Base-by-base conservation (phyloP, 1,284 basidiomycete genomes). In the Apiotrichum siamense region DNA sequence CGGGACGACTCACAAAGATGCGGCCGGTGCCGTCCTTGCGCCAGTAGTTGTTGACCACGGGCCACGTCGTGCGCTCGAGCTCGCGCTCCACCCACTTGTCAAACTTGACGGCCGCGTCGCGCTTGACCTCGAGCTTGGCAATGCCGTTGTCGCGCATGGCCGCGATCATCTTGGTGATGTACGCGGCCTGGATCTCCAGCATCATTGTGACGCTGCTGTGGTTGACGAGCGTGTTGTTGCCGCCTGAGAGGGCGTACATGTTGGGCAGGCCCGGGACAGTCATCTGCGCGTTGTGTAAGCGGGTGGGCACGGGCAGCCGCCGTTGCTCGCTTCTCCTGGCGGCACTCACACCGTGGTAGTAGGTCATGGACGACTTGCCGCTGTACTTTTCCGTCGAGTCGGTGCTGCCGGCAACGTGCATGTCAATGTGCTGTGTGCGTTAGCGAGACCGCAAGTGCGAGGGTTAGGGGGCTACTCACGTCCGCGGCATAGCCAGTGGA, bases 211-310 rank as follows among this genome's bases (percentile, higher is more conserved):
- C 50, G 32, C 47, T 46, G 27, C 40, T 44, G 55, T 57, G 55
- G 49, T 57, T 57, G 44, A 57, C 53, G 21, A 62, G 55, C 18
- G 54, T 57, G 54, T 69, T 69, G 54, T 61, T 57, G 42, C 65
- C 65, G 20, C 61, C 55, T 44, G n/a, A n/a, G n/a, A 65, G 46
- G 13, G 54, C 47, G 57, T 58, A 67, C 43, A 55, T 52, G 56
- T 69, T 69, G 24, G 65, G 67, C 38, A 57, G 51, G 31, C 52
- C 55, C 6, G 55, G 49, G 29, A 54, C 49, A 5, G 55, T 38
- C 27, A 54, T 50, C 45, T 50, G 32, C 10, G 15, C 33, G 20
- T 23, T 21, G 11, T 7, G 20, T 36, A 7, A 36, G 11, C 13
- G 35, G 35, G 35, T 15, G 15, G 20, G 23, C n/a, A 36, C 29